Percentiles rank a stretch among this genome's conserved stretches.
Evolutionary conservation across 2,329 filamentous ascomycete species (phyloP).

Genomic region (Botrytis sinoallii): DNA sequence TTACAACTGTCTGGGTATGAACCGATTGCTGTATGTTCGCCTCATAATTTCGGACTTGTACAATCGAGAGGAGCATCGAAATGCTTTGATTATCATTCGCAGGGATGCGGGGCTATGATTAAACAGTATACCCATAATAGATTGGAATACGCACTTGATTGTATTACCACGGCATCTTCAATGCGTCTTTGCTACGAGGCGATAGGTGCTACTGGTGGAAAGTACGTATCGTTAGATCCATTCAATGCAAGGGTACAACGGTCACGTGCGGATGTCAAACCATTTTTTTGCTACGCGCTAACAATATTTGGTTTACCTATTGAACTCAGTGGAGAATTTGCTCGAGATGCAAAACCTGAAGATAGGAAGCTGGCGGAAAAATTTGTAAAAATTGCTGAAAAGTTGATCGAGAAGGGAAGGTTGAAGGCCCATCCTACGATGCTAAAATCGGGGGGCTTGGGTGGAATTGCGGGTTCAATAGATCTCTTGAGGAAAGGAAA

Average conservation of each 20-base stretch:
- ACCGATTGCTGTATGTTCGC: slow-evolving; percentile 40
- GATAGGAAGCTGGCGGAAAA: slow-evolving; percentile 13
- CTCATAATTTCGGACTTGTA: slow-evolving; percentile 41
- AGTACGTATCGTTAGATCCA: slow-evolving; percentile 27
- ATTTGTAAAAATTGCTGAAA: slow-evolving; percentile 9
- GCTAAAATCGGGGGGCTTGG: not conserved
- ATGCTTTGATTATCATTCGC: slow-evolving; percentile 42
- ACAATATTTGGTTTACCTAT: slow-evolving; percentile 10
- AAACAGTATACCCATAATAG: slow-evolving; percentile 40
- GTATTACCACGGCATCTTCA: slow-evolving; percentile 37
- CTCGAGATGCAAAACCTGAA: slow-evolving; percentile 9
- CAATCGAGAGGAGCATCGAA: slow-evolving; percentile 41
- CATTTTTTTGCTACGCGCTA: slow-evolving; percentile 10
- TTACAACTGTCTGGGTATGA: slow-evolving; percentile 10
- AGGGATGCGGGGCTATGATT: slow-evolving; percentile 39
- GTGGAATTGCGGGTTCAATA: not conserved
- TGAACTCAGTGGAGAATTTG: slow-evolving; percentile 10
- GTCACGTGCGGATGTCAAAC: not conserved
- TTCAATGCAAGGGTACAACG: slow-evolving; percentile 10
- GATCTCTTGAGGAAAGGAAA: slow-evolving; percentile 17
- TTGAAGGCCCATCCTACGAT: slow-evolving; percentile 10
- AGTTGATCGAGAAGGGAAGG: not conserved
- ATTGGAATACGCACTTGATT: slow-evolving; percentile 42
- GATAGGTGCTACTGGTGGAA: slow-evolving; percentile 39
- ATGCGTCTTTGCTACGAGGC: slow-evolving; percentile 41